Evolutionary conservation across 441 rosid genomes (phyloP).

Genomic region (Viola pubescens): DNA sequence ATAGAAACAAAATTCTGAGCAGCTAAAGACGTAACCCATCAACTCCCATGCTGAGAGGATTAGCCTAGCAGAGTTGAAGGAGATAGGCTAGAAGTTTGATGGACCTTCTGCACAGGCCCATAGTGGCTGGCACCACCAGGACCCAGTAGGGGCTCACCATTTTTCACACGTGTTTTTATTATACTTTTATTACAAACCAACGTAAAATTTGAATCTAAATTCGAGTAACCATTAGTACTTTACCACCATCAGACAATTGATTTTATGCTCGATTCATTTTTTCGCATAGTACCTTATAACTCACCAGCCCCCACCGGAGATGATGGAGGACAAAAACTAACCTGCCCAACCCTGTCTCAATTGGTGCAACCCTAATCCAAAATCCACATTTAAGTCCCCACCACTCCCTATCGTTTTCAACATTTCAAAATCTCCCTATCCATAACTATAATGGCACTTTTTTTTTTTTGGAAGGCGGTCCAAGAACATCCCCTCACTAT

Average conservation of each 20-base stretch:
- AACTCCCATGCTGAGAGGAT: neutral
- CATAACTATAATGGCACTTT: slow-evolving; percentile 18
- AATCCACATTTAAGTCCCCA: slow-evolving; percentile 1
- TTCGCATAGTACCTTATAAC: neutral
- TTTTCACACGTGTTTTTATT: too few relatives aligned
- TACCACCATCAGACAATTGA: too few relatives aligned
- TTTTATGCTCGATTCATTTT: neutral
- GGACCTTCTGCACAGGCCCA: neutral
- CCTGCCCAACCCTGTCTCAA: neutral
- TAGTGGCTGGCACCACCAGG: neutral
- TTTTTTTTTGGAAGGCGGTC: slow-evolving; percentile 9
- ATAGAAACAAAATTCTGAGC: too few relatives aligned
- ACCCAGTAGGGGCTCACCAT: neutral
- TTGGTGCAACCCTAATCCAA: slow-evolving; percentile 9
- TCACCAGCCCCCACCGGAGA: too few relatives aligned
- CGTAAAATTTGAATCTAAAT: too few relatives aligned
- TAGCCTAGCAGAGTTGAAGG: neutral
- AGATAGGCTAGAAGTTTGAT: neutral
- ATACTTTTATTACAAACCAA: too few relatives aligned
- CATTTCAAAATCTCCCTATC: slow-evolving; percentile 12
- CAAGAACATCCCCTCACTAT: slow-evolving; percentile 25
- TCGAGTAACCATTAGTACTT: too few relatives aligned
- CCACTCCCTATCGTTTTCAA: slow-evolving; percentile 21
- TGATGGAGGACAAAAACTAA: neutral
- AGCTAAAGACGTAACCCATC: too few relatives aligned